phyloP scores from a whole-genome alignment of 108 stramenopile genomes.

The Pseudonitzschia delicatissima region DNA sequence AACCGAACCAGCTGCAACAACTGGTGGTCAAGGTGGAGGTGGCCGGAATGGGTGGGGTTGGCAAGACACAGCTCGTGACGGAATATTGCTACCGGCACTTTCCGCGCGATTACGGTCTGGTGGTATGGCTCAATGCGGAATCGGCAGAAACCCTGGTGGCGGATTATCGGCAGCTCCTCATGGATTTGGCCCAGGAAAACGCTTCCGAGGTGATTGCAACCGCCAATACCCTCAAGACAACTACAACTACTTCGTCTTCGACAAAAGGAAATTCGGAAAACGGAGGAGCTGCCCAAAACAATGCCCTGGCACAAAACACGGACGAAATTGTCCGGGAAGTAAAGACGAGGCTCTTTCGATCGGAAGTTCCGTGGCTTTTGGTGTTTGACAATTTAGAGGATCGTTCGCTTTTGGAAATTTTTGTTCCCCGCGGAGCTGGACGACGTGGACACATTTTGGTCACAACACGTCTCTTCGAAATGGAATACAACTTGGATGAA shows the following conservation, averaged over 20 bases:
- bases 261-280: not conserved
- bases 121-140: constrained; percentile 66
- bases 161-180: constrained; percentile 53
- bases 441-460: constrained; percentile 54
- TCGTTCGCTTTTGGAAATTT: constrained; percentile 34
- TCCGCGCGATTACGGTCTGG: constrained; percentile 55
- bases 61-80: constrained; percentile 21
- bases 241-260: not conserved
- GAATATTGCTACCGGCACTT: constrained; percentile 65
- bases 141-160: constrained; percentile 49
- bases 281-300: not conserved
- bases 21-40: constrained; percentile 48
- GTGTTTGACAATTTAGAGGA: constrained; percentile 76
- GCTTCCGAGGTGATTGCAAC: constrained; percentile 8
- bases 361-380: constrained; percentile 55
- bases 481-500: constrained; percentile 18
- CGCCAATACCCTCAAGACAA: not conserved
- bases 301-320: constrained; percentile 30
- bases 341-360: constrained; percentile 55
- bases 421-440: constrained; percentile 54
- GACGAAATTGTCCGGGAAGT: constrained; percentile 60
- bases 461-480: constrained; percentile 52
- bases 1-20: constrained; percentile 27
- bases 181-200: constrained; percentile 47
- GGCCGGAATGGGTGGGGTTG: constrained; percentile 55